Evolutionary conservation across 495 filamentous ascomycete species (phyloP).

Genomic region (Tuber calosporum): DNA sequence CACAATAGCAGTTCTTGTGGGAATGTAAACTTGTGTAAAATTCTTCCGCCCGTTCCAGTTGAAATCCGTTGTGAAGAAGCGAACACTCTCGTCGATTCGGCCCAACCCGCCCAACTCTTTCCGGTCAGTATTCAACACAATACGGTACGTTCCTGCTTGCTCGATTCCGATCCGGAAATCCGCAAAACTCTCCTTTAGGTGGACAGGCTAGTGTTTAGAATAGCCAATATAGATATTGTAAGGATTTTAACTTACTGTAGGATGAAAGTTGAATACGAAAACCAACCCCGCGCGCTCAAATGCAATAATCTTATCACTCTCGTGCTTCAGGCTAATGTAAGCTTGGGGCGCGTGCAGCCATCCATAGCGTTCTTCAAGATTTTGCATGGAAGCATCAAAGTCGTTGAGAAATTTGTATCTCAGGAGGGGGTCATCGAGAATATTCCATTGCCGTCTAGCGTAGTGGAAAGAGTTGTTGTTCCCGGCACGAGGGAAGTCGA

Average conservation of each 20-base stretch:
- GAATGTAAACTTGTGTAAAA: constrained; percentile 87
- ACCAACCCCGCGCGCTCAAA: constrained; percentile 87
- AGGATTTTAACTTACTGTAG: constrained; percentile 45
- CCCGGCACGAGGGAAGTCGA: constrained; percentile 91
- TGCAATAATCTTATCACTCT: constrained; percentile 87
- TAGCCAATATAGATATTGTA: background rate
- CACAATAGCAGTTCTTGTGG: constrained; percentile 76
- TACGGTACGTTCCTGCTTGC: constrained; percentile 71
- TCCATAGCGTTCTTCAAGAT: constrained; percentile 75
- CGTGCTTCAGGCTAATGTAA: constrained; percentile 88
- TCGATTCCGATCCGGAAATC: constrained; percentile 92
- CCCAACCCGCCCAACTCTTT: constrained; percentile 71
- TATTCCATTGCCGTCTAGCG: constrained; percentile 87
- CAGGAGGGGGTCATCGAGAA: constrained; percentile 75
- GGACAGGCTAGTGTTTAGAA: background rate
- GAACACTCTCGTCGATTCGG: constrained; percentile 64
- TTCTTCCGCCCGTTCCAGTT: constrained; percentile 83
- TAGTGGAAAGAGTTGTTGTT: constrained; percentile 98
- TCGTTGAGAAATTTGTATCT: constrained; percentile 90
- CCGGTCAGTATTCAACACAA: constrained; percentile 77
- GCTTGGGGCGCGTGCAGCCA: constrained; percentile 86
- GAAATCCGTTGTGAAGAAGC: constrained; percentile 85
- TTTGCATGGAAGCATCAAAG: constrained; percentile 89
- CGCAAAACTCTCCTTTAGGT: constrained; percentile 59
- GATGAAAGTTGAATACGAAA: constrained; percentile 96